Base-by-base conservation (phyloP, 2,329 filamentous ascomycete genomes). In the Neospermospora avenae region DNA sequence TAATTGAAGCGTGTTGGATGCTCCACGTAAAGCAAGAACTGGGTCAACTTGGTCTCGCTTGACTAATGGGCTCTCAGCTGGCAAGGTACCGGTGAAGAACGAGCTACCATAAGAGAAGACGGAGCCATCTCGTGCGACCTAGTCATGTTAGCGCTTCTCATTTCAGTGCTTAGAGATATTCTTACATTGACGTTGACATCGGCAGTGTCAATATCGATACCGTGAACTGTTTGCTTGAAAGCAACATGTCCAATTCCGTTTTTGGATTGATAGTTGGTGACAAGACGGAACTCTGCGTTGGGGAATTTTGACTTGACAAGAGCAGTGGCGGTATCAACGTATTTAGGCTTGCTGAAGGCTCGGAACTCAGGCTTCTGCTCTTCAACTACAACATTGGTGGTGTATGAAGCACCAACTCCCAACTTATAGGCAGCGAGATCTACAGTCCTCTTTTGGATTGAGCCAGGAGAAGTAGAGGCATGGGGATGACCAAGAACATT, bases 231-330 rank as follows among this genome's bases (percentile, higher is more conserved):
- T 16, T 57, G 55, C 41, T 57, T 57, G 55, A 57, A 48, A 1
- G 42, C 25, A 11, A 57, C 55, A 39, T 57, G 55, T 18, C 41
- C 41, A 13, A 57, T 22, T 37, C 55, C 55, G 18, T 57, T 57
- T 39, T 42, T 34, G 2, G 55, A 57, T 22, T 28, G 25, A 24
- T 85, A 85, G 67, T 84, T 81, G 0, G 76, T 69, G 0, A 80
- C 77, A 7, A 82, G 63, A 22, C 82, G 80, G 71, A 84, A 85
- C 20, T 71, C 70, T 14, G 74, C 69, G 53, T 66, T 70, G 5
- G 75, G 75, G 0, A 69, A 64, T 13, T 70, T 70, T 18, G 52
- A 70, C 72, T 77, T 78, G 46, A 80, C 73, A 42, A 80, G 67
- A n/a, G 75, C 74, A 3, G 71, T 77, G 3, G 79, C 79, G 8